These are phyloP conservation scores for Entomortierella lignicola DNA, from an alignment of 192 early-diverging fungal genomes.

Conservation along the genomic window DNA sequence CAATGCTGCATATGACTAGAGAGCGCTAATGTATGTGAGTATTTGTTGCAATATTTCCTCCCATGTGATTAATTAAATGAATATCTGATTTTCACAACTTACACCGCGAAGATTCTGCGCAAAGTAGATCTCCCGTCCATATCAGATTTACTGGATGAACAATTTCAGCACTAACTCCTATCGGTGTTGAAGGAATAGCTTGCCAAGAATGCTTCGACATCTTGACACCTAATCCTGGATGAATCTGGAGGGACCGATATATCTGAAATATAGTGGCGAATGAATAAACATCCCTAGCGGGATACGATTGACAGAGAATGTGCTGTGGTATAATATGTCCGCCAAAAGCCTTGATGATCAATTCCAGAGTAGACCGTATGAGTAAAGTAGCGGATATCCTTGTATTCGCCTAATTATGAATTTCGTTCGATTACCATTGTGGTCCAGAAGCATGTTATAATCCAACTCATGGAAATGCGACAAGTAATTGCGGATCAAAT, in stretches of 20 bases:
- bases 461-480: too few species aligned
- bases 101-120: conserved; percentile 13
- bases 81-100: not conserved
- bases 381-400: conserved; percentile 19
- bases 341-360: conserved; percentile 45
- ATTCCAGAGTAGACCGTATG: conserved; percentile 29
- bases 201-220: conserved; percentile 43
- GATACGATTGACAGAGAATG: conserved; percentile 1
- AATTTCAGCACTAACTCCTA: not conserved
- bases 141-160: conserved; percentile 4
- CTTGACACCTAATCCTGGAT: conserved; percentile 33
- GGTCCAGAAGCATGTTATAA: not conserved
- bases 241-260: conserved; percentile 38
- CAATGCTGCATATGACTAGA: conserved; percentile 20
- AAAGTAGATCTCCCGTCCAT: conserved; percentile 26
- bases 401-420: conserved; percentile 6
- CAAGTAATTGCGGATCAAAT: not conserved
- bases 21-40: not conserved
- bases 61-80: not conserved
- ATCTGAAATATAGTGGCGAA: conserved; percentile 33
- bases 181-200: conserved; percentile 18
- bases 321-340: conserved; percentile 47
- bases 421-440: not conserved
- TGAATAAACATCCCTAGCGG: conserved; percentile 15
- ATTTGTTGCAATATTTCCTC: not conserved